These are phyloP conservation scores for Immersiporthe knoxdaviesiana DNA, from an alignment of 2,329 filamentous ascomycete species.

Conservation along the genomic window DNA sequence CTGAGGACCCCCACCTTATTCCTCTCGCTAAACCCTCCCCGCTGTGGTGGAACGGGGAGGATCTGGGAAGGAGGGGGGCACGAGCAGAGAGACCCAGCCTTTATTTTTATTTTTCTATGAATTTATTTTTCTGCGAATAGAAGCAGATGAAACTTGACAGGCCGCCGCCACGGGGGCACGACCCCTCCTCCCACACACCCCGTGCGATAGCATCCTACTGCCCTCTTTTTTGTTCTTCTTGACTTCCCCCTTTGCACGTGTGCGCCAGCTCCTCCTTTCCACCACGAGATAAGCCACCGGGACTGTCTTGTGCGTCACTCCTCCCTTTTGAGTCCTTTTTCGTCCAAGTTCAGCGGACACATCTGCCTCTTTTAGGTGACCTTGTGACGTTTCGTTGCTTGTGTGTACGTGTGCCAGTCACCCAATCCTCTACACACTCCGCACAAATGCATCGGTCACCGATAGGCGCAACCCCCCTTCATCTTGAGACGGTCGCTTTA, in stretches of 20 bases:
- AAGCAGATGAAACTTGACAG: slow-evolving; percentile 8
- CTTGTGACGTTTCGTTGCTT: neutral
- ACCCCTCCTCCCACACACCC: no score
- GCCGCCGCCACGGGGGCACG: neutral
- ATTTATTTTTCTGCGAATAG: slow-evolving; percentile 10
- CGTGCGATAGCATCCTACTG: neutral
- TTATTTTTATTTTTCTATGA: no score
- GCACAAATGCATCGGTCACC: neutral
- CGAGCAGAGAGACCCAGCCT: neutral
- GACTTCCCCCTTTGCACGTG: neutral
- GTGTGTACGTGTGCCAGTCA: neutral
- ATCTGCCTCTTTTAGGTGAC: neutral
- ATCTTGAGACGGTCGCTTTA: neutral
- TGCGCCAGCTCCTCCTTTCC: neutral
- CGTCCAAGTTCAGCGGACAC: neutral
- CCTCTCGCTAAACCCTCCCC: neutral
- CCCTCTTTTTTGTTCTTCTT: neutral
- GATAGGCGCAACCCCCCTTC: neutral
- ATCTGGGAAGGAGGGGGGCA: neutral
- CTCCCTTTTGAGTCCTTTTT: neutral
- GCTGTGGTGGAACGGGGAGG: neutral
- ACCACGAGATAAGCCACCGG: neutral
- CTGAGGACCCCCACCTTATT: neutral
- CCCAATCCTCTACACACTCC: neutral
- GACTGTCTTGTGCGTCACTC: neutral